A percentile compares a stretch with the other conserved stretches of the same genome.
These are phyloP conservation scores for Adenanthera pavonina DNA, from an alignment of 306 rosid genomes.

Conservation along the genomic window DNA sequence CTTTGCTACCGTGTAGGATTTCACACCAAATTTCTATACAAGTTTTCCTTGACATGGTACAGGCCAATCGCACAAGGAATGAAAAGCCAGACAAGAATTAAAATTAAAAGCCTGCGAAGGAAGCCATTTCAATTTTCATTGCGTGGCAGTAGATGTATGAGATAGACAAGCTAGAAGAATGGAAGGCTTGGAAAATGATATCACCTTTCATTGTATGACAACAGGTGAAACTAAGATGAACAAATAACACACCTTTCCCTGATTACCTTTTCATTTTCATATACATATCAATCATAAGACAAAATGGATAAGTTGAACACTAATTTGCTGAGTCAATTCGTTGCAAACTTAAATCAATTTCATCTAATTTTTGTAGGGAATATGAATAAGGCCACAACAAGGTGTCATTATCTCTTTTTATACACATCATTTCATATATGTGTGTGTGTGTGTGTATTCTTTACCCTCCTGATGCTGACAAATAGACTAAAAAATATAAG, in stretches of 20 bases:
- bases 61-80: background rate
- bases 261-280: slow-evolving; percentile 2
- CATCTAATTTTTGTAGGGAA: slow-evolving; percentile 1
- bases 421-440: background rate
- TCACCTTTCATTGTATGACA: background rate
- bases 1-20: background rate
- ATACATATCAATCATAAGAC: slow-evolving; percentile 7
- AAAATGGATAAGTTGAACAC: background rate
- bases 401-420: background rate
- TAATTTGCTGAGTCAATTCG: background rate
- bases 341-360: background rate
- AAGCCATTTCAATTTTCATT: background rate
- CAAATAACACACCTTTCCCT: background rate
- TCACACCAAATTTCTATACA: background rate
- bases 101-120: background rate
- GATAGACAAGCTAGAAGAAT: background rate
- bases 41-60: slow-evolving; percentile 1
- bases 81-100: background rate
- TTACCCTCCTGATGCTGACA: background rate
- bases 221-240: slow-evolving; percentile 22
- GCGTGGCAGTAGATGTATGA: background rate
- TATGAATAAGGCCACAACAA: slow-evolving; percentile 1
- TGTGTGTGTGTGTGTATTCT: background rate
- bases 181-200: slow-evolving; percentile 11
- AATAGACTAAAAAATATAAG: background rate